These are phyloP conservation scores for Sindora glabra DNA, from an alignment of 306 rosid species.

Conservation along the genomic window DNA sequence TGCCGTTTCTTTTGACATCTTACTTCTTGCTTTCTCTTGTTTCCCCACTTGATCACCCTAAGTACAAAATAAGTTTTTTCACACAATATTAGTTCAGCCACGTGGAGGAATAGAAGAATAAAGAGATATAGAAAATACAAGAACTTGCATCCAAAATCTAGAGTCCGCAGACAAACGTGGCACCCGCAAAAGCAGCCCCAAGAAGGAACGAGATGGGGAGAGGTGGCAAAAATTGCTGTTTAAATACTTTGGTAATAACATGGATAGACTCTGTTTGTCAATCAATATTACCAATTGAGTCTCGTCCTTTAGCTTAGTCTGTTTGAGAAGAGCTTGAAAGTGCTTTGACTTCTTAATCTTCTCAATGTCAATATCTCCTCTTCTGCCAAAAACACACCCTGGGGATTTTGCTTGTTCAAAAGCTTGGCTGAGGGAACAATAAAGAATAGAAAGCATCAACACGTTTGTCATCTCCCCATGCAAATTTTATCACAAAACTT, in stretches of 20 bases:
- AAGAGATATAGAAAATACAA: not conserved
- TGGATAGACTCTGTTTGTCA: not conserved
- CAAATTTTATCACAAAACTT: not conserved
- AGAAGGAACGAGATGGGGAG: not conserved
- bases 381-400: conserved; percentile 41
- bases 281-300: conserved; percentile 37
- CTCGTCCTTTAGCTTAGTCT: conserved; percentile 29
- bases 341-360: conserved; percentile 66
- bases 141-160: not conserved
- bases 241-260: not conserved
- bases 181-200: not conserved
- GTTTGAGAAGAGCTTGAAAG: conserved; percentile 54
- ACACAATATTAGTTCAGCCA: not conserved
- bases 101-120: not conserved
- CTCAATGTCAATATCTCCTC: conserved; percentile 60
- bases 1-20: conserved; percentile 30
- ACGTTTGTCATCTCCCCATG: not conserved
- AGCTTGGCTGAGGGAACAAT: conserved; percentile 43
- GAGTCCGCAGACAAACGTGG: not conserved
- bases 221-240: not conserved
- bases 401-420: conserved; percentile 72
- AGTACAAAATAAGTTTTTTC: not conserved
- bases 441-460: conserved; percentile 2
- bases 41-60: conserved; percentile 45
- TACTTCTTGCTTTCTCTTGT: conserved; percentile 28